These are phyloP conservation scores for Acrocalymma vagum DNA, from an alignment of 2,329 filamentous ascomycete genomes.

Conservation along the genomic window DNA sequence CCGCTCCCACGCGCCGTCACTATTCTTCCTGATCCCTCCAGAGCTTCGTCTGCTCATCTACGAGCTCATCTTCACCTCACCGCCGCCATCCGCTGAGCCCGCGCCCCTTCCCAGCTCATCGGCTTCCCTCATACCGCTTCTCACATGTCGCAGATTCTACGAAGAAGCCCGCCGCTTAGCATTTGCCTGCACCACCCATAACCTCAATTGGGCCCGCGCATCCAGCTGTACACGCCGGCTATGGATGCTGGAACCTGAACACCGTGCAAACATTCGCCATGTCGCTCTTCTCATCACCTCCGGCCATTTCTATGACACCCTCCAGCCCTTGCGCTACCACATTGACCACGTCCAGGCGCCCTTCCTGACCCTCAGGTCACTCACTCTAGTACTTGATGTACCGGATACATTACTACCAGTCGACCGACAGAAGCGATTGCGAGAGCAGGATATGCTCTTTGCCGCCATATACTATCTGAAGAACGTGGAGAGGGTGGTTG, in stretches of 20 bases:
- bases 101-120: constrained; percentile 9
- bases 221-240: constrained; percentile 5
- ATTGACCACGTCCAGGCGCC: constrained; percentile 9
- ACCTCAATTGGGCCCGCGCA: constrained; percentile 12
- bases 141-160: constrained; percentile 18
- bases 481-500: constrained; percentile 16
- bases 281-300: constrained; percentile 5
- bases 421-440: constrained; percentile 2
- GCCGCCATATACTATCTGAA: constrained; percentile 10
- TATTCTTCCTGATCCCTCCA: constrained; percentile 14
- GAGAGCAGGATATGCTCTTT: constrained; percentile 12
- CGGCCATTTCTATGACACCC: constrained; percentile 5
- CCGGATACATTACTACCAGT: constrained; percentile 2
- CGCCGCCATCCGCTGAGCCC: constrained; percentile 1
- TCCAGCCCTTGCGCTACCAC: constrained; percentile 14
- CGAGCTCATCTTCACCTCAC: constrained; percentile 13
- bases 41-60: constrained; percentile 23
- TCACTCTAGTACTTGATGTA: constrained; percentile 19
- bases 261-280: constrained; percentile 10
- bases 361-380: constrained; percentile 12
- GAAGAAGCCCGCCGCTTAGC: constrained; percentile 15
- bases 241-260: constrained; percentile 12
- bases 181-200: constrained; percentile 18
- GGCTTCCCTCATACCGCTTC: constrained; percentile 10
- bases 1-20: constrained; percentile 5